These are phyloP conservation scores for Cinchona pubescens DNA, from an alignment of 257 asterid species.

Conservation along the genomic window DNA sequence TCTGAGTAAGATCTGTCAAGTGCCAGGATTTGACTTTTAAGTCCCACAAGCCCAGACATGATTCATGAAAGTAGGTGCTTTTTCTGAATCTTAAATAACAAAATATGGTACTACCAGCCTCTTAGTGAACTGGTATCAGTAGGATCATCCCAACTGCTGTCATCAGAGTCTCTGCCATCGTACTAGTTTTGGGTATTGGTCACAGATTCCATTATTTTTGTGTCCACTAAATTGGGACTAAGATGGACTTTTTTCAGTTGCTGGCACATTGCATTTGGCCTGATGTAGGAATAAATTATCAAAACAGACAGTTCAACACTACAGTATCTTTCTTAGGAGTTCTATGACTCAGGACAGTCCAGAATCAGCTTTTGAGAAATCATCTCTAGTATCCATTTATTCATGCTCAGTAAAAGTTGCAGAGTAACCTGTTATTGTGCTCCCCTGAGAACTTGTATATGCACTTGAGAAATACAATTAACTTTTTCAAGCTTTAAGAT, in stretches of 20 bases:
- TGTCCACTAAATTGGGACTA: not conserved
- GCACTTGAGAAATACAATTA: not conserved
- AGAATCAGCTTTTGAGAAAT: not conserved
- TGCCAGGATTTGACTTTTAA: not conserved
- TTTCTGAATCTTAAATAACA: not conserved
- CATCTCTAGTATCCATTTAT: not conserved
- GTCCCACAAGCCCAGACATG: not conserved
- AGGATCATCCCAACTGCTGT: not conserved
- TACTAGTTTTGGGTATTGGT: not conserved
- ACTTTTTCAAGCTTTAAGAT: constrained; percentile 2
- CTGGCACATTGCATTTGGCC: not conserved
- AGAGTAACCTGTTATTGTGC: not conserved
- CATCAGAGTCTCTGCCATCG: not conserved
- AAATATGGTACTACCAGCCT: not conserved
- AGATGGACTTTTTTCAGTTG: not conserved
- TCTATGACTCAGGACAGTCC: not conserved
- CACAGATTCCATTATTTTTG: not conserved
- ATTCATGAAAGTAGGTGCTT: not conserved
- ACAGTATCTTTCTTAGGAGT: not conserved
- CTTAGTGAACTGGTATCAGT: not conserved
- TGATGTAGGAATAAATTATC: not conserved
- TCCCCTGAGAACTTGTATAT: not conserved
- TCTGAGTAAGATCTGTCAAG: not conserved
- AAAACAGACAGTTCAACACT: not conserved
- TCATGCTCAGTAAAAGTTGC: not conserved